Percentiles rank a stretch among this genome's conserved stretches.
phyloP scores from a whole-genome alignment of 208 protist species.

The Leishmania turanica region DNA sequence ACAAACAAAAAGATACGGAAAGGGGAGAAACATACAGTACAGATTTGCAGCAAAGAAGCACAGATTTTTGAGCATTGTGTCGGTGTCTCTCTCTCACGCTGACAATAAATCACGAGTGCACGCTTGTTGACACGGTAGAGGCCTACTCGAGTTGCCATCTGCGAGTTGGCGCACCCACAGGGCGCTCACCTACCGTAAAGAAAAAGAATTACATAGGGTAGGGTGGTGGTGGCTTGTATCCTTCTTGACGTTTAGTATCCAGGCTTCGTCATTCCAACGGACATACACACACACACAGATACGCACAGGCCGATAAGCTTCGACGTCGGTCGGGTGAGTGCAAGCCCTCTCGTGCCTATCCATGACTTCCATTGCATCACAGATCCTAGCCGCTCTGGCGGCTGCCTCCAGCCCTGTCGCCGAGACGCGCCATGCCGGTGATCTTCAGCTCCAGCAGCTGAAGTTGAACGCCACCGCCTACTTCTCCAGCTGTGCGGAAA shows the following conservation, averaged over 20 bases:
- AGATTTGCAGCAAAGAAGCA: background rate
- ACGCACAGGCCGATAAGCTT: background rate
- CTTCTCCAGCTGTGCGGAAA: conserved; percentile 66
- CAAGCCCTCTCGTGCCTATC: background rate
- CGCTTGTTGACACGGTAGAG: background rate
- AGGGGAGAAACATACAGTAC: background rate
- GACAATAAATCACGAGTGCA: background rate
- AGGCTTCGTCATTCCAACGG: no score
- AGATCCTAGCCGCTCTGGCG: conserved; percentile 66
- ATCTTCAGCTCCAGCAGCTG: conserved; percentile 63
- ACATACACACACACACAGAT: background rate
- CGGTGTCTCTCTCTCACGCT: background rate
- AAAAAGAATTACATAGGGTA: background rate
- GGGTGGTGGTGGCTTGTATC: background rate
- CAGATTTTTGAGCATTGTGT: background rate
- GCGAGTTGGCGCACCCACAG: background rate
- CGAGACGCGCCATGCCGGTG: conserved; percentile 56
- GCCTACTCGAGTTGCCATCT: background rate
- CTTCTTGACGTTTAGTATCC: background rate
- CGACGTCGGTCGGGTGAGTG: background rate
- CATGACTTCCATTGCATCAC: conserved; percentile 41
- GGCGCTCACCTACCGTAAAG: background rate
- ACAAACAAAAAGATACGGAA: background rate
- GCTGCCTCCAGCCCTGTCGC: conserved; percentile 63
- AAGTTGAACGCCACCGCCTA: conserved; percentile 48